Base-by-base conservation (phyloP, 2,329 filamentous ascomycete genomes). In the Xylariaceae sp. region DNA sequence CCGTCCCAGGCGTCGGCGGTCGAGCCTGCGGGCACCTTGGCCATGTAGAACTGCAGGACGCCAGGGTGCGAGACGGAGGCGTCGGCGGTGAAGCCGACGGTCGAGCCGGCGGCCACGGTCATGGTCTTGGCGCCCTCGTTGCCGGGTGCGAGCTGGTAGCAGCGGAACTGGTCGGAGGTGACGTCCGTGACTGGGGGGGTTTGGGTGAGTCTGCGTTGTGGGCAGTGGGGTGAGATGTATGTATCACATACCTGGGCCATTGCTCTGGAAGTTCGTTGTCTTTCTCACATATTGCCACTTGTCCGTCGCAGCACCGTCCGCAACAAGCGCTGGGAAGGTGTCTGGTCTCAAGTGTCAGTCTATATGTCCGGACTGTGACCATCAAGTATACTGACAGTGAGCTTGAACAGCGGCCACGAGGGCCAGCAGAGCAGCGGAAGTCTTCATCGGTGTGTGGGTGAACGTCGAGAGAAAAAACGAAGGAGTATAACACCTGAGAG, bases 181-280 rank as follows among this genome's bases (percentile, higher is more conserved):
- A 76, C 72, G 45, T 72, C 63, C 3, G 69, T 70, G 28, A 76
- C 71, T 56, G 12, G 11, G 18, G 9, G 24, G 16, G n/a, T 17
- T 12, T 4, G 30, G 11, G 8, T 34, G 18, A n/a, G 26, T 16
- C 12, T 18, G 19, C 13, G 31, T 26, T 13, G 15, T 8, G 19
- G 38, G 26, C n/a, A 8, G 11, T 6, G 11, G n/a, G 31, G 4
- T 29, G 29, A 11, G 24, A 32, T 18, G 12, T 3, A 35, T 6
- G 18, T 26, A 11, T 26, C 13, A 48, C 51, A 8, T 22, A 57
- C 54, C 54, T 44, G 69, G 70, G 1, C 64, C 67, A 48, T 74
- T 74, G 55, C 57, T 64, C 54, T 76, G 69, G 55, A 63, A 74
- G 59, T 74, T 74, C 36, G 67, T 64, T 9, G 71, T 73, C 50